These are phyloP conservation scores for Pouteria campechiana DNA, from an alignment of 179 eudicot genomes.

Conservation along the genomic window DNA sequence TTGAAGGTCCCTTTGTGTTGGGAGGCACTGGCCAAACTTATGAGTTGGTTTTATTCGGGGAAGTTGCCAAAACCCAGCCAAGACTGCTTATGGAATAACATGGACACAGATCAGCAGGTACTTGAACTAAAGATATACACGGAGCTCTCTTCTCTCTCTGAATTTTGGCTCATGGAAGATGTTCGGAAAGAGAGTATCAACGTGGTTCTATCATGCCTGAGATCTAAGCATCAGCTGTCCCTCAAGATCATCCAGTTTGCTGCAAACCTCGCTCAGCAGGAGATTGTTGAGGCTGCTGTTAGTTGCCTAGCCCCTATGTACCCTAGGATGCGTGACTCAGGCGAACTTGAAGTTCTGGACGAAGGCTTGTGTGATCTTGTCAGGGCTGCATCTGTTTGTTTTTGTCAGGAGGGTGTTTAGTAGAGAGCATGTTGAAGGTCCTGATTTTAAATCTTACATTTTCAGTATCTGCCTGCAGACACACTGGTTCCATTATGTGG, in stretches of 20 bases:
- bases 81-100: constrained; percentile 68
- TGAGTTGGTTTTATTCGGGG: constrained; percentile 59
- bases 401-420: constrained; percentile 26
- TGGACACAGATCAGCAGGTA: constrained; percentile 31
- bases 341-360: constrained; percentile 54
- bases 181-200: constrained; percentile 28
- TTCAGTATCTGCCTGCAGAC: too few relatives aligned
- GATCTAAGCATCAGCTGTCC: constrained; percentile 35
- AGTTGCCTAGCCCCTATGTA: constrained; percentile 44
- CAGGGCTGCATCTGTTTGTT: constrained; percentile 62
- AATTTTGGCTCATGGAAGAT: constrained; percentile 60
- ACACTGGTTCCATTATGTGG: too few relatives aligned
- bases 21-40: constrained; percentile 57
- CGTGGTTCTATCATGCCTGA: constrained; percentile 38
- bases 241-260: constrained; percentile 46
- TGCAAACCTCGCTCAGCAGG: constrained; percentile 52
- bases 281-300: constrained; percentile 47
- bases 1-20: constrained; percentile 54
- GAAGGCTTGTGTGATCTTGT: constrained; percentile 54
- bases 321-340: constrained; percentile 36
- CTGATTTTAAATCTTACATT: too few relatives aligned
- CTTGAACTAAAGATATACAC: constrained; percentile 37
- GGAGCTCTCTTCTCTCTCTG: constrained; percentile 77
- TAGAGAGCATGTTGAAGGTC: too few relatives aligned
- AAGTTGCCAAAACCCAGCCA: constrained; percentile 41